A percentile compares a stretch with the other conserved stretches of the same genome.
Conservation (phyloP, 2,329 filamentous ascomycete species). For the Fusarium musae region DNA sequence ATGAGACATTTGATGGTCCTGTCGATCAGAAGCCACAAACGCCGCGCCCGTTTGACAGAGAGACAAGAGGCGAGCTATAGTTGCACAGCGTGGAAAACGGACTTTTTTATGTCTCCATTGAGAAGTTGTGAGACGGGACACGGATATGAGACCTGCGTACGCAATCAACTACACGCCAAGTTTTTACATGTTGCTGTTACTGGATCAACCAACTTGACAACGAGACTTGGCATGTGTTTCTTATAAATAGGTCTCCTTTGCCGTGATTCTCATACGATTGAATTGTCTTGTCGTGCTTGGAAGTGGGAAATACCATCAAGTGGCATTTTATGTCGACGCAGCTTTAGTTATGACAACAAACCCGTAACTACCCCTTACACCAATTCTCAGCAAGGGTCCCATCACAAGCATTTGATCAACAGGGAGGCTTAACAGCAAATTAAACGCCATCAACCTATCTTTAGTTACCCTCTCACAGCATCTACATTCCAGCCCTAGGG, state of each 20-base stretch:
- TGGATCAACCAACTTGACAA: neutral
- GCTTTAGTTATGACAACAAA: neutral
- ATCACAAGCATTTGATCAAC: slow-evolving; percentile 9
- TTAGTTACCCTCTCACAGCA: neutral
- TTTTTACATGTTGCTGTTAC: neutral
- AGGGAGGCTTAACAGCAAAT: neutral
- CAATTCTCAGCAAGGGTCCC: neutral
- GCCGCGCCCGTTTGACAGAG: slow-evolving; percentile 14
- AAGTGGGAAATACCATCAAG: neutral
- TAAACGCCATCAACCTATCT: neutral
- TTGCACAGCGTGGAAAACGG: slow-evolving; percentile 8
- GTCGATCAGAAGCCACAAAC: slow-evolving; percentile 19
- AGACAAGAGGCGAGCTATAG: slow-evolving; percentile 6
- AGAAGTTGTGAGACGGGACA: slow-evolving; percentile 19
- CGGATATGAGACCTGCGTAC: slow-evolving; percentile 31
- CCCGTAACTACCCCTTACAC: neutral
- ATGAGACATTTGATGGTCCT: slow-evolving; percentile 25
- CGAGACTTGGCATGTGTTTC: neutral
- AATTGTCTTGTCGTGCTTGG: neutral
- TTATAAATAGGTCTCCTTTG: neutral
- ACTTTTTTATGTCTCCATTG: neutral
- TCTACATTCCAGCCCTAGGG: slow-evolving; percentile 21
- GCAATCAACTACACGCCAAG: slow-evolving; percentile 12
- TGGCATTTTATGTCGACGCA: neutral
- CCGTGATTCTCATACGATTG: neutral